Evolutionary conservation across 2,329 filamentous ascomycete genomes (phyloP).

Genomic region (Aspergillus intermedius): DNA sequence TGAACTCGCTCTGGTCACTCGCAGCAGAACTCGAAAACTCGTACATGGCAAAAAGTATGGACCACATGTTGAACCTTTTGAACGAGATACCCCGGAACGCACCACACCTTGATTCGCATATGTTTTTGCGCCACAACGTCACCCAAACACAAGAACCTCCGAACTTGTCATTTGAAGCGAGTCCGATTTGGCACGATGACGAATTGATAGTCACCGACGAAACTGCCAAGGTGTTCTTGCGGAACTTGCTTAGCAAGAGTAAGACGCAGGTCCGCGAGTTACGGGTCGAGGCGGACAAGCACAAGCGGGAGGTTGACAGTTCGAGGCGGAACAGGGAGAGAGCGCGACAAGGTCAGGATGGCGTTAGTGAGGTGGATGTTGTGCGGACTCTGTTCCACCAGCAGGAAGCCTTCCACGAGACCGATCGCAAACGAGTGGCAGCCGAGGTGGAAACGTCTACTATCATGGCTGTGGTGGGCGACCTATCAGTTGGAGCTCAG

Average conservation of each 20-base stretch:
- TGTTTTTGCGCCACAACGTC: constrained; percentile 94
- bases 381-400: constrained; percentile 75
- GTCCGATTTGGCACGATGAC: constrained; percentile 95
- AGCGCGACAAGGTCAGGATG: constrained; percentile 76
- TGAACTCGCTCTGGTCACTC: constrained; percentile 79
- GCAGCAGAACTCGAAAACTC: constrained; percentile 73
- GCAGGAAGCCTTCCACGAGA: constrained; percentile 77
- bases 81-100: constrained; percentile 82
- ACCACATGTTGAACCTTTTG: constrained; percentile 64
- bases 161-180: constrained; percentile 84
- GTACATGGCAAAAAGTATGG: constrained; percentile 68
- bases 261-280: constrained; percentile 77
- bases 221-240: constrained; percentile 77
- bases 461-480: constrained; percentile 84
- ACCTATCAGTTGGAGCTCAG: constrained; percentile 83
- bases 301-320: constrained; percentile 74
- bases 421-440: constrained; percentile 75
- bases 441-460: constrained; percentile 91
- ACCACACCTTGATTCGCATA: constrained; percentile 87
- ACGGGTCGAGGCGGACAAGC: constrained; percentile 76
- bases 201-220: constrained; percentile 81
- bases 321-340: constrained; percentile 66
- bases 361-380: constrained; percentile 79
- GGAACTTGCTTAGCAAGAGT: constrained; percentile 86
- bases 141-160: constrained; percentile 73